phyloP scores from a whole-genome alignment of 805 yeast species.

The Lachancea mirantina region DNA sequence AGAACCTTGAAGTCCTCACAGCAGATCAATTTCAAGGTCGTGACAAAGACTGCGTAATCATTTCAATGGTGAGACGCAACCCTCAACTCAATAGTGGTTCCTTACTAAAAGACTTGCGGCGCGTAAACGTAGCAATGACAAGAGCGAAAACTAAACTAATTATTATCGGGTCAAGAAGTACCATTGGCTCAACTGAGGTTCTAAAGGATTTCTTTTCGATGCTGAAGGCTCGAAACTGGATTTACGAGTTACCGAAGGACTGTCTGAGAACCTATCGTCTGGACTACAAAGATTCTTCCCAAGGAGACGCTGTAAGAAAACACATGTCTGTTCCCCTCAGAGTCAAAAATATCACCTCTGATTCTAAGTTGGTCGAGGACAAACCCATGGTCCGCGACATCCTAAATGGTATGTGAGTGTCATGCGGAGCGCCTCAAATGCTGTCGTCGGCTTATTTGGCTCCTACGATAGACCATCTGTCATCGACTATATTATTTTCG shows the following conservation, averaged over 20 bases:
- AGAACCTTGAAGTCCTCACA: conserved; percentile 68
- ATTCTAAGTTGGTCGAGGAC: conserved; percentile 14
- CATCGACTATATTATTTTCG: no score
- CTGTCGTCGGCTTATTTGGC: no score
- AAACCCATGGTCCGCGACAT: conserved; percentile 22
- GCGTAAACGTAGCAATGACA: conserved; percentile 92
- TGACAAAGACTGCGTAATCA: conserved; percentile 85
- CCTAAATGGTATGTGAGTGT: conserved; percentile 6
- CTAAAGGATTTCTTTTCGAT: conserved; percentile 49
- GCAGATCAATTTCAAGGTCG: conserved; percentile 96
- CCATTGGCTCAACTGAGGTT: conserved; percentile 31
- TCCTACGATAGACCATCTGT: no score
- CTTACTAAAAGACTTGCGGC: conserved; percentile 77
- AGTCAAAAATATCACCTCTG: conserved; percentile 11
- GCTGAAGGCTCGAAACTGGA: conserved; percentile 55
- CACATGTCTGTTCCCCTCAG: background rate
- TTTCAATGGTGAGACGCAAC: conserved; percentile 84
- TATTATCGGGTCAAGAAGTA: conserved; percentile 68
- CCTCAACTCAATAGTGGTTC: conserved; percentile 61
- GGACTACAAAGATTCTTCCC: conserved; percentile 1
- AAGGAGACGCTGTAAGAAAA: background rate
- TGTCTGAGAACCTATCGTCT: conserved; percentile 37
- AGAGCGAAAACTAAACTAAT: conserved; percentile 80
- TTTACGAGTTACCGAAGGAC: conserved; percentile 44
- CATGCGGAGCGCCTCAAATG: background rate